Evolutionary conservation across 805 yeast genomes (phyloP), one percentile per base, ranked within the genome.

Genomic region (Suhomyces vadensis): DNA sequence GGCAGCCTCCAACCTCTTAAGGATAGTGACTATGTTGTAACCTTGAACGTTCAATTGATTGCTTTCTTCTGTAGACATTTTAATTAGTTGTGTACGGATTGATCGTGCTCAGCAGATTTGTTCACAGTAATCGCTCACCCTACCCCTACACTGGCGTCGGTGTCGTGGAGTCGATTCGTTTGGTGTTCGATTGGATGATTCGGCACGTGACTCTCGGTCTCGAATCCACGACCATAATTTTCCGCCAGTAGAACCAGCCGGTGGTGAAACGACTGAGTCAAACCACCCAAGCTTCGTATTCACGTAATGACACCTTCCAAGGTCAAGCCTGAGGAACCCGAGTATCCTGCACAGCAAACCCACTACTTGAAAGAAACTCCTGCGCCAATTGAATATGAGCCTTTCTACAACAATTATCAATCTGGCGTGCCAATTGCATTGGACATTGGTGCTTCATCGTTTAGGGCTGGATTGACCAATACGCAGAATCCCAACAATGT

Each of bases 1-100:
- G 26, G 97, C 97, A 11, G 95, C 92, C 64, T 90, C 97, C 55
- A 90, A 78, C 53, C 95, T 77, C 57, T 61, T 71, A 46, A 71
- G 68, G 43, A 90, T 76, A 37, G 96, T 90, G 35, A 87, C 87
- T 50, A 90, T 74, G 60, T 88, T 90, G 73, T 84, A 87, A n/a
- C 95, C 95, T 58, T 85, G 94, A 44, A 84, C 78, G 47, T 77
- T 75, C 58, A 77, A 64, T 45, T 74, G 77, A 25, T 24, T 40
- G 54, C 57, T 58, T 50, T 74, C 77, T 48, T 71, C 75, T 17
- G 62, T 49, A 14, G 73, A 55, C 67, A 61, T 63, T 36, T 31
- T 50, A 14, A 29, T 4, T 6, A 8, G 33, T 16, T 14, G 10
- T 29, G 14, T n/a, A n/a, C n/a, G n/a, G n/a, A n/a, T n/a, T n/a